These are phyloP conservation scores for Calamus simplicifolius DNA, from an alignment of 176 grass and related monocot genomes.

Conservation along the genomic window DNA sequence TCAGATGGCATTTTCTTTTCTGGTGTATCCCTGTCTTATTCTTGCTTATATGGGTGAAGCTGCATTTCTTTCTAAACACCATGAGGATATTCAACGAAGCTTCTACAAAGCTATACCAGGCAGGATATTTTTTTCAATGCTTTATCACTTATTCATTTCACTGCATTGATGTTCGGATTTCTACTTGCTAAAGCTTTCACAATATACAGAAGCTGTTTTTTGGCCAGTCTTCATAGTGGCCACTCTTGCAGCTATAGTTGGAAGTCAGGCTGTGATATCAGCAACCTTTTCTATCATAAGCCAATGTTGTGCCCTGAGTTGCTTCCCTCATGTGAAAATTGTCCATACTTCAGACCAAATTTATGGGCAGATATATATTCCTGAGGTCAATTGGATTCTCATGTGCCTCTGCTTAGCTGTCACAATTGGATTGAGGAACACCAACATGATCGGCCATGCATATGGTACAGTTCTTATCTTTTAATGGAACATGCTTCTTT, in stretches of 20 bases:
- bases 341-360: slow-evolving; percentile 13
- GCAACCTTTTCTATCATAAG: slow-evolving; percentile 11
- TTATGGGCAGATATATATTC: slow-evolving; percentile 11
- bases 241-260: slow-evolving; percentile 13
- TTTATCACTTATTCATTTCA: no score
- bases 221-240: slow-evolving; percentile 12
- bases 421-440: slow-evolving; percentile 14
- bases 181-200: neutral
- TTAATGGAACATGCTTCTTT: no score
- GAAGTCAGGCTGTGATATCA: slow-evolving; percentile 14
- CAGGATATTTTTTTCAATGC: neutral
- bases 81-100: slow-evolving; percentile 2
- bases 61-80: slow-evolving; percentile 11
- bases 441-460: slow-evolving; percentile 5
- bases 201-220: slow-evolving; percentile 3
- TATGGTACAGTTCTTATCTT: slow-evolving; percentile 3
- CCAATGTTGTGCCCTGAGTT: slow-evolving; percentile 10
- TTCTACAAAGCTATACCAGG: slow-evolving; percentile 12
- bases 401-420: slow-evolving; percentile 9
- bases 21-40: slow-evolving; percentile 16
- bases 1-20: slow-evolving; percentile 10
- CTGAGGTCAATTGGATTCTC: slow-evolving; percentile 17
- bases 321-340: slow-evolving; percentile 13
- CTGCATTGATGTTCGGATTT: no score
- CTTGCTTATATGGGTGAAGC: slow-evolving; percentile 22